Percentiles rank a stretch among this genome's conserved stretches.
Evolutionary conservation across 2,329 filamentous ascomycete genomes (phyloP).

Genomic region (Cladosporium velox): DNA sequence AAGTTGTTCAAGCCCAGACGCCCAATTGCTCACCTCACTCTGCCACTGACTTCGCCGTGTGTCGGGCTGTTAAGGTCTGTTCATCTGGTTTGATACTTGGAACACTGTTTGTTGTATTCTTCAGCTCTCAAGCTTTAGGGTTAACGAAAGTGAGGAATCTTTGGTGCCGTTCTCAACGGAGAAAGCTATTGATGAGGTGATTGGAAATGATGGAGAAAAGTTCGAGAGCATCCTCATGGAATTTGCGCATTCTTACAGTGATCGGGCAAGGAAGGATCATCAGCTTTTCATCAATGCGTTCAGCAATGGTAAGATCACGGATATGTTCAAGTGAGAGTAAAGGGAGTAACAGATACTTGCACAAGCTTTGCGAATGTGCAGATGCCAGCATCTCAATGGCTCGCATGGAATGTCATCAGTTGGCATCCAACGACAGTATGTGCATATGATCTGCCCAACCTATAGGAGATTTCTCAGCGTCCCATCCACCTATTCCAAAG

Average conservation of each 20-base stretch:
- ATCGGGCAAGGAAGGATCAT: conserved; percentile 8
- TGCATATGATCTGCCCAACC: too few relatives aligned
- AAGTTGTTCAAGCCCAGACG: too few relatives aligned
- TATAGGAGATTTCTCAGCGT: neutral
- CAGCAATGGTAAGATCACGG: conserved; percentile 13
- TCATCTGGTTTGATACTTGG: too few relatives aligned
- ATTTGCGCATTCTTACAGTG: conserved; percentile 10
- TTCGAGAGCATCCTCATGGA: neutral
- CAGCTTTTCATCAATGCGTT: conserved; percentile 15
- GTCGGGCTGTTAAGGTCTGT: too few relatives aligned
- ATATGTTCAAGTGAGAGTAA: neutral
- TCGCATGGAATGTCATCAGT: too few relatives aligned
- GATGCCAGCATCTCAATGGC: neutral
- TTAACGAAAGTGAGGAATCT: conserved; percentile 10
- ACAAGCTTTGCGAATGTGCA: neutral
- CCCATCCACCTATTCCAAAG: neutral
- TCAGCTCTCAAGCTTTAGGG: neutral
- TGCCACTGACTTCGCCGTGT: too few relatives aligned
- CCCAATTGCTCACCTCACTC: too few relatives aligned
- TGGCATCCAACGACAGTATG: too few relatives aligned
- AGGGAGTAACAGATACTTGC: neutral
- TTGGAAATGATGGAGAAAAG: neutral
- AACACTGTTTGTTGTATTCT: too few relatives aligned
- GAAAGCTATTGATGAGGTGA: conserved; percentile 1
- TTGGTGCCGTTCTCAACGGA: conserved; percentile 7